Base-by-base conservation (phyloP, 2,329 filamentous ascomycete species). In the Fusarium xylarioides region DNA sequence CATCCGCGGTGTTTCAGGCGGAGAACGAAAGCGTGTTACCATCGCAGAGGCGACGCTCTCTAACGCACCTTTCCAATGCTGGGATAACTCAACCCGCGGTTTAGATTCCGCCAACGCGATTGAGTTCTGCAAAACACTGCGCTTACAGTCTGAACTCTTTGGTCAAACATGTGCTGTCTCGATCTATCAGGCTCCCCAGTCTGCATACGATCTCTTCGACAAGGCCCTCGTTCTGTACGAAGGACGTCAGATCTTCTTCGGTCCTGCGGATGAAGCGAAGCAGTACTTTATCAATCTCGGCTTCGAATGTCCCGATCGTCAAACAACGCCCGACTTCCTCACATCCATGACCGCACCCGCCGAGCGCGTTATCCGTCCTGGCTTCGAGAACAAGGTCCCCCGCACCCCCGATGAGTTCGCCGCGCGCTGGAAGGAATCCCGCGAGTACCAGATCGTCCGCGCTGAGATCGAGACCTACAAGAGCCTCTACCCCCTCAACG, bases 1-100 rank as follows among this genome's bases (percentile, higher is more conserved):
- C 76, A 87, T 91, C 11, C 88, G 92, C 42, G 93, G 93, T 79
- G 91, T 95, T 1, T 92, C 90, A 44, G 93, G 93, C 69, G 93
- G 93, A 52, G 93, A 95, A 81, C 85, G 92, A 30, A 95, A 95
- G 80, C 91, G 92, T 75, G 92, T 94, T 9, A 91, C 90, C 28
- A 94, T 95, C 73, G 91, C 92, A 1, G 92, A 95, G 80, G 93
- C 91, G 0, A 82, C 85, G 1, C 81, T 89, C n/a, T 87, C 86
- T 9, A 83, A 83, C 30, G 85, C 86, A 0, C 86, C 86, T 5
- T 80, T 79, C 28, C 76, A 77, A 52, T 80, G 79, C 54, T 80
- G 79, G 78, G 79, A 80, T 15, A 80, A 80, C 50, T 79, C 77
- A 12, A 80, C 79, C 4, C 78, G 79, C 5, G 79, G 79, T 4